Base-by-base conservation (phyloP, 148 eudicot genomes). In the Vaccinium darrowii region DNA sequence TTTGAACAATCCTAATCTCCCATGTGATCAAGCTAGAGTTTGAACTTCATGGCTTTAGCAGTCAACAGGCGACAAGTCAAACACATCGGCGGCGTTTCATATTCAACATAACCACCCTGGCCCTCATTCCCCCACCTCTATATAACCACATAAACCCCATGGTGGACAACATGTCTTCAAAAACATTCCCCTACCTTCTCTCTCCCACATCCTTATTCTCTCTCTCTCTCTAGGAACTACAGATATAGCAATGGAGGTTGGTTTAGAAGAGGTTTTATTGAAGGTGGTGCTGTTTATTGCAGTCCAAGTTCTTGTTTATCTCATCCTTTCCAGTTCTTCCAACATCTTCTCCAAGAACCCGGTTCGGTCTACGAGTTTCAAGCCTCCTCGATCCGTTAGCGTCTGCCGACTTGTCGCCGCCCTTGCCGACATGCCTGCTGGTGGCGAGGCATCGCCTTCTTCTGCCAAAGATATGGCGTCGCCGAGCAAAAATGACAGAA, bases 401-500 rank as follows among this genome's bases (percentile, higher is more conserved):
- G 84, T 90, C 82, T 88, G 90, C 10, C 80, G 91, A 19, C 78
- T 90, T 57, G 65, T 87, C n/a, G 89, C 91, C 14, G 56, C 79
- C 1, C 90, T 91, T 1, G 74, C 90, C 1, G 93, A 91, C 79
- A 12, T 91, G 84, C 93, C 93, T n/a, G 84, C 89, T 50, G 91
- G 86, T 7, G 91, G 90, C 7, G 91, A 89, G 84, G 60, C 60
- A 1, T 85, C 89, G 30, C 90, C 92, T 16, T n/a, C 89, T 25
- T 12, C 47, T 3, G 47, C 80, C 62, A 69, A 54, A 18, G 75
- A 25, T 49, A 14, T 16, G 67, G 80, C 3, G 10, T 84, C 86
- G 8, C 84, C 76, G 12, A 74, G 43, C 33, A 21, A 67, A 74
- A 3, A 85, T 58, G 76, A 74, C 76, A 62, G 76, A 69, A 13